Evolutionary conservation across 805 yeast species (phyloP).

Genomic region (Saturnispora ahearnii): DNA sequence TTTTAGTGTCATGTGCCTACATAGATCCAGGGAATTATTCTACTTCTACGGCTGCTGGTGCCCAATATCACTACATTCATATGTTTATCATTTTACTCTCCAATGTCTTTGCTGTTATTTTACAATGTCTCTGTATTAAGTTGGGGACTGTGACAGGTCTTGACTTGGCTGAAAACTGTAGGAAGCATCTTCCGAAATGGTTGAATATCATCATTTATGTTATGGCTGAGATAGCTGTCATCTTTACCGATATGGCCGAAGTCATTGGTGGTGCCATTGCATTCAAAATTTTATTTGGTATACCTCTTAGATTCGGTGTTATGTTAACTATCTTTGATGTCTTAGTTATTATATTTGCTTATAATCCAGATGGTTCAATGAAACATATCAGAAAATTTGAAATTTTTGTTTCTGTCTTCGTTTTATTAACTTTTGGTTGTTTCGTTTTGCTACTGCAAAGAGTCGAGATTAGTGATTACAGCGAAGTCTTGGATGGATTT

Average conservation of each 20-base stretch:
- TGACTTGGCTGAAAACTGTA: constrained; percentile 79
- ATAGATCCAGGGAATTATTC: constrained; percentile 94
- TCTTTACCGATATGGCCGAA: constrained; percentile 90
- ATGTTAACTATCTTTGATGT: constrained; percentile 76
- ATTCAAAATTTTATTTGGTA: constrained; percentile 60
- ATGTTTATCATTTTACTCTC: constrained; percentile 66
- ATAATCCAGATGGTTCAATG: constrained; percentile 69
- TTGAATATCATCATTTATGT: constrained; percentile 54
- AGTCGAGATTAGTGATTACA: constrained; percentile 44
- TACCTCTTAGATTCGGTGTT: constrained; percentile 72
- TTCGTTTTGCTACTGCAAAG: constrained; percentile 61
- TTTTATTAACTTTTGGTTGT: constrained; percentile 65
- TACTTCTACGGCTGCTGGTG: constrained; percentile 85
- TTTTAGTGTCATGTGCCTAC: constrained; percentile 82
- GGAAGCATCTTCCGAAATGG: constrained; percentile 58
- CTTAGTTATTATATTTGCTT: constrained; percentile 65
- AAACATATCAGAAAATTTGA: constrained; percentile 71
- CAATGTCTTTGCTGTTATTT: constrained; percentile 74
- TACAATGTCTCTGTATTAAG: constrained; percentile 77
- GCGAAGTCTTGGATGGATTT: constrained; percentile 54
- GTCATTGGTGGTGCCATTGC: constrained; percentile 92
- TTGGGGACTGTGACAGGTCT: constrained; percentile 85
- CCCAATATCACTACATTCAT: constrained; percentile 63
- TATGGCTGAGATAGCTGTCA: constrained; percentile 77
- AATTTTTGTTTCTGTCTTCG: constrained; percentile 60